Conservation (phyloP, 2,329 filamentous ascomycete species). For the Ophiostoma sp. region DNA sequence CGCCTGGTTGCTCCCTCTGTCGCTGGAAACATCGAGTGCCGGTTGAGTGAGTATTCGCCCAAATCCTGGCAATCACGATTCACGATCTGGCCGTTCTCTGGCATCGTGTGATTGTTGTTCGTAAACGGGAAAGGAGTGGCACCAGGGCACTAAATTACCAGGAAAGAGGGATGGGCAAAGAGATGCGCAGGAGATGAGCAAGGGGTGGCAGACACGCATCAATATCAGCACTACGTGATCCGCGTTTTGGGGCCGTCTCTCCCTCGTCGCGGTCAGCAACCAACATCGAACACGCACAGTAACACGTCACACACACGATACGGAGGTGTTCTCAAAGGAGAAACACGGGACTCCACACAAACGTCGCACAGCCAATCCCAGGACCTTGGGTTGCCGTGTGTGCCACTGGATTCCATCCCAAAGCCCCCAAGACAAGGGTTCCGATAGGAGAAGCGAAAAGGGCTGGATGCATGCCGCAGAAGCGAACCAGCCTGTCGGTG, state of each 20-base stretch:
- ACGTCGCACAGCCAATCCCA: conserved; percentile 15
- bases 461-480: conserved; percentile 17
- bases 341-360: not conserved
- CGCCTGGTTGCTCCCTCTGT: too few species aligned
- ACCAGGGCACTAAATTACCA: not conserved
- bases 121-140: not conserved
- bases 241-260: not conserved
- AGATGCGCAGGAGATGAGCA: not conserved
- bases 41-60: too few species aligned
- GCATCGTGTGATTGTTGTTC: not conserved
- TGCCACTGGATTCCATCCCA: not conserved
- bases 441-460: not conserved
- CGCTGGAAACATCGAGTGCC: too few species aligned
- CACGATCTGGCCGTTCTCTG: not conserved
- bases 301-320: conserved; percentile 10
- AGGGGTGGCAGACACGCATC: not conserved
- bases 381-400: not conserved
- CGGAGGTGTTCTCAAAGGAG: not conserved
- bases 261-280: not conserved
- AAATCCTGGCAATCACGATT: too few species aligned
- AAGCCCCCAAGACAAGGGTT: not conserved
- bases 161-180: not conserved
- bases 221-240: not conserved
- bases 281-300: not conserved
- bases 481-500: conserved; percentile 23